Evolutionary conservation across 2,329 filamentous ascomycete genomes (phyloP).

Genomic region (Neophaeococcomyces aloes): DNA sequence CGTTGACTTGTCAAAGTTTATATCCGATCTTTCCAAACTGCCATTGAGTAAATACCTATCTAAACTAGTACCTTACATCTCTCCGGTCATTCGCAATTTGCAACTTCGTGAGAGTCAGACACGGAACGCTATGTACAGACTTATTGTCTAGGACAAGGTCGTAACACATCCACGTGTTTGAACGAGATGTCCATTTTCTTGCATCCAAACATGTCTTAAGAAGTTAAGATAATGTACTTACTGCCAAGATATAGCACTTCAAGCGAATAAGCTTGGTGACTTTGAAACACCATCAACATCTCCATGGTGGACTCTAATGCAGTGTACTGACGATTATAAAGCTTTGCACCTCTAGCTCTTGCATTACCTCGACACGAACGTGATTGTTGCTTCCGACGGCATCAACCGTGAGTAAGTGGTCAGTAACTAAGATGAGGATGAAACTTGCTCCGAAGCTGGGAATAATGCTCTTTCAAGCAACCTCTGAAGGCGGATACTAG

Average conservation of each 20-base stretch:
- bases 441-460: constrained; percentile 48
- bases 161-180: too few species aligned
- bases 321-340: constrained; percentile 22
- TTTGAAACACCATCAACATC: too few species aligned
- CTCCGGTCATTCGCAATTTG: constrained; percentile 6
- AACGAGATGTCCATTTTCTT: too few species aligned
- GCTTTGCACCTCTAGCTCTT: constrained; percentile 30
- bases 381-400: constrained; percentile 48
- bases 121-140: too few species aligned
- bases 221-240: too few species aligned
- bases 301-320: too few species aligned
- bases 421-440: constrained; percentile 48
- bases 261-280: too few species aligned
- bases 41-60: neutral
- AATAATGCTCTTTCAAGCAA: constrained; percentile 49
- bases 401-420: constrained; percentile 53
- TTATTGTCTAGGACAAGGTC: too few species aligned
- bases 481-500: constrained; percentile 44
- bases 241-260: too few species aligned
- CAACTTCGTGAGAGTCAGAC: constrained; percentile 23
- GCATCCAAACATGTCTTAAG: too few species aligned
- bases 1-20: too few species aligned
- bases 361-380: constrained; percentile 39
- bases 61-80: neutral
- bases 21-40: neutral